These are phyloP conservation scores for Choiromyces venosus DNA, from an alignment of 495 filamentous ascomycete species.

Conservation along the genomic window DNA sequence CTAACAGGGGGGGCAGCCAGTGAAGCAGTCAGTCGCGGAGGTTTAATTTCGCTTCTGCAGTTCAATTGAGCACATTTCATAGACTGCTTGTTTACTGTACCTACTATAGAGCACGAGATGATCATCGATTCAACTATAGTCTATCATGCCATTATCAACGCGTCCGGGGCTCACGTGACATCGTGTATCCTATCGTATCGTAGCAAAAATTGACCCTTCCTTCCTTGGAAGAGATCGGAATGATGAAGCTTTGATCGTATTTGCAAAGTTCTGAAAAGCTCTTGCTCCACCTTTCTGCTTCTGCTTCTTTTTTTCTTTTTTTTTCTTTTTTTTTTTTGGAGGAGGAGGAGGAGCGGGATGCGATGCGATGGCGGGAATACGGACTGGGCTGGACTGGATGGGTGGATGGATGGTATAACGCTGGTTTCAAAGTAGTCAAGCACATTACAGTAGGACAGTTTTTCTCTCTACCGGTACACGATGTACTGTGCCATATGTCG, in stretches of 20 bases:
- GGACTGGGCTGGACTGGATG: not conserved
- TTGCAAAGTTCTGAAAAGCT: not conserved
- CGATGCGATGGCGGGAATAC: not conserved
- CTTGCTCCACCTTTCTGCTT: not conserved
- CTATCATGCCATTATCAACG: no score
- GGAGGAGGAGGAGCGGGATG: not conserved
- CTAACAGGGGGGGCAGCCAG: not conserved
- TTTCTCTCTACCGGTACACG: not conserved
- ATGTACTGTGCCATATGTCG: not conserved
- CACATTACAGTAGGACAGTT: not conserved
- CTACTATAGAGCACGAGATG: no score
- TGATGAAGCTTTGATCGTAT: not conserved
- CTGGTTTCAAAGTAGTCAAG: not conserved
- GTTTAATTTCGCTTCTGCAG: not conserved
- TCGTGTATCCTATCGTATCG: no score
- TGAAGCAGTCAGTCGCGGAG: not conserved
- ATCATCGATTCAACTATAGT: not conserved
- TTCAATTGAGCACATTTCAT: no score
- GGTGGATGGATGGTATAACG: not conserved
- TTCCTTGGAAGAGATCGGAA: not conserved
- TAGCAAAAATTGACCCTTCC: not conserved
- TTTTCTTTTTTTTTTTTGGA: not conserved
- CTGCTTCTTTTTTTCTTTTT: not conserved
- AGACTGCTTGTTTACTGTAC: no score
- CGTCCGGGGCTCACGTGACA: no score